Evolutionary conservation across 2,329 filamentous ascomycete species (phyloP), one percentile per base, ranked within the genome.

Genomic region (Trichophyton simii): DNA sequence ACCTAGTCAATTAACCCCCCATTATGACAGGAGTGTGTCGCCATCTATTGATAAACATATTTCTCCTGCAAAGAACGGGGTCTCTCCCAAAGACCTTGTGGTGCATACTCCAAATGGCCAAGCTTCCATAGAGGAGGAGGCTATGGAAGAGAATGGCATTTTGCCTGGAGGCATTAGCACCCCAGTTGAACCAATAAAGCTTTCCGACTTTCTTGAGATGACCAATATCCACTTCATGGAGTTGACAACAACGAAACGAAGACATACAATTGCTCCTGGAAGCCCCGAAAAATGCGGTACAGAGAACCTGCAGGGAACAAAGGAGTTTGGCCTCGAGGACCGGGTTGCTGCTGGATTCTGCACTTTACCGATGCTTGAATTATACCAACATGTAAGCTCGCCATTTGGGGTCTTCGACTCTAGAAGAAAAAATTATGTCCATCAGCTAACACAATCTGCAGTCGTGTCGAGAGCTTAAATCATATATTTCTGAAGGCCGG

Each of bases 171-270:
- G 38, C 6, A 55, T 15, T n/a, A 25, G 18, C 13, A 18, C 57
- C 22, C n/a, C 4, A 6, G 57, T 25, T 4, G 80, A 83, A n/a
- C 79, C 80, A 22, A 91, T 96, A 60, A 87, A 91, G 54, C 79
- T 99, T 2, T 90, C 96, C 67, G 88, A 96, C 60, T 99, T 99
- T 75, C 77, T 99, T 52, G 89, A 95, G 65, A 86, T 96, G 84
- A 96, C 92, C 1, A 95, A 89, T 63, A 96, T 99, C 68, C 89
- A 91, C 60, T 99, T 99, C 76, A 96, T 99, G 88, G 94, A 99
- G 71, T 80, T 99, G 58, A 96, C 87, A n/a, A 96, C 92, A 0
- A 96, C 91, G 0, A 97, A 97, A 72, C 82, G 92, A 66, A 83
- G 94, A 61, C 88, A 95, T 68, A 97, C 92, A 0, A 85, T 87